A percentile compares a stretch with the other conserved stretches of the same genome.
These are phyloP conservation scores for Shiraia sp. DNA, from an alignment of 2,329 filamentous ascomycete species.

Conservation along the genomic window DNA sequence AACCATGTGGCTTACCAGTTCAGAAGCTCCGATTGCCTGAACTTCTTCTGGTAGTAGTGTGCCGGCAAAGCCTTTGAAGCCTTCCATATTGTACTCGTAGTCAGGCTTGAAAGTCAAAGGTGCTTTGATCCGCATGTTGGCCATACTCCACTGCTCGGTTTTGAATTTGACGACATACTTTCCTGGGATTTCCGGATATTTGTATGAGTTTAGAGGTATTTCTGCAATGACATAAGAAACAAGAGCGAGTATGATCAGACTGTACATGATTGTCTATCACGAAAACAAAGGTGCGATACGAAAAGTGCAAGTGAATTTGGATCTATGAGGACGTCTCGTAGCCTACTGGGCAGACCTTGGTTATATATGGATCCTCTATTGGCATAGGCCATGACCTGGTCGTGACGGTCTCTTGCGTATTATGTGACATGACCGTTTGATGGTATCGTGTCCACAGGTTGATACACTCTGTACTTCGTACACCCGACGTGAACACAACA, in stretches of 20 bases:
- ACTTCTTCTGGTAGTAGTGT: slow-evolving; percentile 32
- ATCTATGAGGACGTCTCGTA: no score
- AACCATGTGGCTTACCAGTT: slow-evolving; percentile 28
- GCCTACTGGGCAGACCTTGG: no score
- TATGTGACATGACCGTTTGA: no score
- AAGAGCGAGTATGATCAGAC: not conserved
- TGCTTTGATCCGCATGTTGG: slow-evolving; percentile 22
- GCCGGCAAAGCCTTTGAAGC: slow-evolving; percentile 45
- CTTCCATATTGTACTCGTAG: slow-evolving; percentile 39
- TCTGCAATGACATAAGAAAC: not conserved
- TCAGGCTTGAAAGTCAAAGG: slow-evolving; percentile 22
- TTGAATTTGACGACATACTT: slow-evolving; percentile 53
- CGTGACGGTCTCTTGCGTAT: no score
- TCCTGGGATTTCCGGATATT: slow-evolving; percentile 38
- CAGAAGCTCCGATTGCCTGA: slow-evolving; percentile 25
- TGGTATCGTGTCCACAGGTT: no score
- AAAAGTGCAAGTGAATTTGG: not conserved
- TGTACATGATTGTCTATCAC: no score
- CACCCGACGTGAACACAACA: no score
- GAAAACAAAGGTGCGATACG: no score
- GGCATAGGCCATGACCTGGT: no score
- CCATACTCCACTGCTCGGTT: slow-evolving; percentile 24
- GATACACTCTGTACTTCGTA: no score
- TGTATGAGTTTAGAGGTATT: slow-evolving; percentile 41
- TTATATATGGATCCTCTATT: no score